phyloP scores from a whole-genome alignment of 1,284 basidiomycete genomes.

The Fomitiporia mediterranea region DNA sequence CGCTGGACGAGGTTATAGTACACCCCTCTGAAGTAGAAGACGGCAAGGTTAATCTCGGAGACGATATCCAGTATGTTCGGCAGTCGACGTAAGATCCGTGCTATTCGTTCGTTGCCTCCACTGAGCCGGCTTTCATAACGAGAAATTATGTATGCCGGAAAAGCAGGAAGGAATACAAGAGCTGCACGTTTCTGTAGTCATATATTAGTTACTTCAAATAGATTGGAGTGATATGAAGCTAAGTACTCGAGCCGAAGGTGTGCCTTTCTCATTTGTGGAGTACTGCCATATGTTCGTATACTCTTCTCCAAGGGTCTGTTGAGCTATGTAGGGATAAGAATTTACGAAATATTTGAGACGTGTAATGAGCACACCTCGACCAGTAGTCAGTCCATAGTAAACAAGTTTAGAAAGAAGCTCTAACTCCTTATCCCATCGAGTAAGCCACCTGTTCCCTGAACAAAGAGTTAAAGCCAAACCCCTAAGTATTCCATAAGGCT shows the following conservation, averaged over 20 bases:
- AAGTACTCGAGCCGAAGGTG: conserved; percentile 38
- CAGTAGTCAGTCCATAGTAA: conserved; percentile 76
- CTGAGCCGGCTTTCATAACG: conserved; percentile 41
- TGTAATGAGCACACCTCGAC: conserved; percentile 50
- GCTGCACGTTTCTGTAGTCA: conserved; percentile 38
- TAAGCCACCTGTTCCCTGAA: conserved; percentile 82
- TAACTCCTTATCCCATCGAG: conserved; percentile 76
- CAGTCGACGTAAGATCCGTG: conserved; percentile 38
- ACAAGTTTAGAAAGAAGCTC: conserved; percentile 66
- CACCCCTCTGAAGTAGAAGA: conserved; percentile 77
- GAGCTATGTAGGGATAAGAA: conserved; percentile 39
- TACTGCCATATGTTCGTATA: conserved; percentile 85
- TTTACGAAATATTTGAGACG: not conserved
- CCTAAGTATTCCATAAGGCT: not conserved
- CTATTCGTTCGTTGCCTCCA: conserved; percentile 32
- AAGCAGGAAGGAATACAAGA: conserved; percentile 60
- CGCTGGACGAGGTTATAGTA: conserved; percentile 77
- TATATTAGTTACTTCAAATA: not conserved
- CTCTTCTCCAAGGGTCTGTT: conserved; percentile 85
- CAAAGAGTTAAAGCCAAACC: not conserved
- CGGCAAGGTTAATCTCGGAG: conserved; percentile 73
- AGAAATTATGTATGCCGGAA: conserved; percentile 57
- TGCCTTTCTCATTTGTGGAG: conserved; percentile 36
- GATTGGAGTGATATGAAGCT: not conserved
- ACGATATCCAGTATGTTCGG: conserved; percentile 48